Conservation (phyloP, 1,284 basidiomycete species). For the Ceratobasidium sp. region DNA sequence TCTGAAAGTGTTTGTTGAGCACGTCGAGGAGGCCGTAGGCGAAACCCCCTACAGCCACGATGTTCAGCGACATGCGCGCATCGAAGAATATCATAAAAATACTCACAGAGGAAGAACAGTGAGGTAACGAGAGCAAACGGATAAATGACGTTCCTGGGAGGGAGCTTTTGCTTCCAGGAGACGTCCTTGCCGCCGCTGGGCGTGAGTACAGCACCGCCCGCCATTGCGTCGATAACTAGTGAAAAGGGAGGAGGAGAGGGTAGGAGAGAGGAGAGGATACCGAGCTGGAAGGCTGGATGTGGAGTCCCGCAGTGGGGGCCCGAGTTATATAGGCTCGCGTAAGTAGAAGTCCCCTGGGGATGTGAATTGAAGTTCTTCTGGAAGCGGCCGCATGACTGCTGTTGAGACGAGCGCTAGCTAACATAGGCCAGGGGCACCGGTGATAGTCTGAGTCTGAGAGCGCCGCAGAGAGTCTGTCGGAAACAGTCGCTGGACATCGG, state of each 20-base stretch:
- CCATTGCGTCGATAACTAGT: conserved; percentile 15
- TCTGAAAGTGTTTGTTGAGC: conserved; percentile 81
- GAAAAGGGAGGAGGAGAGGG: background rate
- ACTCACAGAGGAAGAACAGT: conserved; percentile 79
- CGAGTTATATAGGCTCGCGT: conserved; percentile 8
- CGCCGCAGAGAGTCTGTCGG: background rate
- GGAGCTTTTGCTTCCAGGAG: conserved; percentile 23
- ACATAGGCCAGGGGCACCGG: background rate
- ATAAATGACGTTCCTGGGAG: conserved; percentile 47
- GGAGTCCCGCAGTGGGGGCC: conserved; percentile 8
- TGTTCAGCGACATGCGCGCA: too few species aligned
- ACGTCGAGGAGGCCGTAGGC: conserved; percentile 72
- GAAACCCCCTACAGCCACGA: conserved; percentile 16
- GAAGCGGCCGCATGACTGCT: background rate
- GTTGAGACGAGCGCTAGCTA: background rate
- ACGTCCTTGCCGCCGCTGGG: conserved; percentile 30
- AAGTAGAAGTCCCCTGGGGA: background rate
- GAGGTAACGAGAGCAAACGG: conserved; percentile 77
- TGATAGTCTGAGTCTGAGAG: background rate
- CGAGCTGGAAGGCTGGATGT: conserved; percentile 22
- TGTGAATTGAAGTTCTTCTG: conserved; percentile 1
- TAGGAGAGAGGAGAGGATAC: background rate
- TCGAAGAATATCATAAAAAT: too few species aligned
- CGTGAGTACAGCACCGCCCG: conserved; percentile 31
- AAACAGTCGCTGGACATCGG: background rate